Base-by-base conservation (phyloP, 768 basidiomycete genomes). In the Strobilomyces echinocephalus region DNA sequence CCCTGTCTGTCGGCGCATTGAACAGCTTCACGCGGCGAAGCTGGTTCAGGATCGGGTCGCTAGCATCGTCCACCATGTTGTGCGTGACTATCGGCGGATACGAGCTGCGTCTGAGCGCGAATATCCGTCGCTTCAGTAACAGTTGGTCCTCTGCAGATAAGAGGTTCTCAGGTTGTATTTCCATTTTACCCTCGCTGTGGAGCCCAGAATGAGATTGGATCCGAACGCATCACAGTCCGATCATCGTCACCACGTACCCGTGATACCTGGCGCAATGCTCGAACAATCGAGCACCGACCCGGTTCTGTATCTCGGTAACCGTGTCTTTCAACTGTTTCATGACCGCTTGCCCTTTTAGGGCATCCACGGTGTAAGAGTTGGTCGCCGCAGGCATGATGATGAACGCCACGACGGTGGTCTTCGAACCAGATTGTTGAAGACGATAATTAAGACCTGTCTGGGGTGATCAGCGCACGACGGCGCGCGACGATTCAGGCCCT, bases 381-480 rank as follows among this genome's bases (percentile, higher is more conserved):
- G 93, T 97, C 10, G 90, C 73, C 7, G 97, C 97, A 20, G 97
- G 97, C 90, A 97, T 95, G 72, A 99, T 97, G 70, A 99, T 91
- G 77, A 99, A 99, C 0, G 97, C 97, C 42, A 99, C 91, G 51
- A 98, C 85, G 8, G 97, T 97, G 44, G 82, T 80, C 57, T 78
- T 82, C 15, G 90, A 87, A 18, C 81, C 83, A 16, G 75, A 64
- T 56, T 80, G 74, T 66, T 85, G 79, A 34, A 88, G 74, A 31
- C 79, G 79, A 65, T 77, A 74, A 68, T 88, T 88, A 48, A 88
- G 75, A 53, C 74, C 74, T 75, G 49, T 26, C 28, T 5, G 4
- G 52, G 20, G n/a, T 26, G 3, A 46, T 50, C 35, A 40, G 21
- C 40, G 51, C 40, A 15, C 2, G 40, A 16, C 6, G 12, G 30